Base-by-base conservation (phyloP, 352 stramenopile species). In the Pythium phragmitis region DNA sequence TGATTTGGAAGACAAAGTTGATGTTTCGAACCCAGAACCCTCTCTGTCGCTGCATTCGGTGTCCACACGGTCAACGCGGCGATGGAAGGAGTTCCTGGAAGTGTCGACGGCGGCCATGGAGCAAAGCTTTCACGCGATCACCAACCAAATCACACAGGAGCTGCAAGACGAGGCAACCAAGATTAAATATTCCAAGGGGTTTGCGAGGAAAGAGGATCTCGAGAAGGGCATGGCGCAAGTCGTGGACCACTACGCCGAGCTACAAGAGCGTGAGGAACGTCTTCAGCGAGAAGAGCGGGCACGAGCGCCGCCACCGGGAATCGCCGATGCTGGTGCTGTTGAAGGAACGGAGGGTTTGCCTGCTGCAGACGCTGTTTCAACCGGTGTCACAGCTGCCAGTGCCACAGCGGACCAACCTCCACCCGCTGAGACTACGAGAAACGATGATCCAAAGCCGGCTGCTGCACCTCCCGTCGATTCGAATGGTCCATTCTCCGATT, bases 71-170 rank as follows among this genome's bases (percentile, higher is more conserved):
- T 72, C 77, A 2, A 75, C 80, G 43, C 66, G 68, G 41, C 65
- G 79, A 21, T 93, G 85, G 85, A 80, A 77, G 33, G 57, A 77
- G 42, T 93, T 91, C 58, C 51, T 93, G 37, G 81, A 86, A 26
- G 72, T 74, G 19, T 70, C 64, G 4, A 93, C 82, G n/a, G 77
- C 74, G n/a, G 54, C 64, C 7, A 17, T 89, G 17, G 73, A 89
- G 30, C 51, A 67, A 11, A 56, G 62, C 16, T 93, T 83, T 33
- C 30, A 83, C 4, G 65, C 74, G 17, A 63, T 74, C 33, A 93
- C 82, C 9, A 72, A 67, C n/a, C 48, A 62, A 17, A 93, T 93
- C 58, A 65, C 70, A 4, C 57, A 66, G 11, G 76, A 89, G 42
- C 50, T 92, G 45, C 62, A 76, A 51, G 73, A 77, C 34, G 58